Evolutionary conservation across 2,329 filamentous ascomycete species (phyloP).

Genomic region (Nemania sp.): DNA sequence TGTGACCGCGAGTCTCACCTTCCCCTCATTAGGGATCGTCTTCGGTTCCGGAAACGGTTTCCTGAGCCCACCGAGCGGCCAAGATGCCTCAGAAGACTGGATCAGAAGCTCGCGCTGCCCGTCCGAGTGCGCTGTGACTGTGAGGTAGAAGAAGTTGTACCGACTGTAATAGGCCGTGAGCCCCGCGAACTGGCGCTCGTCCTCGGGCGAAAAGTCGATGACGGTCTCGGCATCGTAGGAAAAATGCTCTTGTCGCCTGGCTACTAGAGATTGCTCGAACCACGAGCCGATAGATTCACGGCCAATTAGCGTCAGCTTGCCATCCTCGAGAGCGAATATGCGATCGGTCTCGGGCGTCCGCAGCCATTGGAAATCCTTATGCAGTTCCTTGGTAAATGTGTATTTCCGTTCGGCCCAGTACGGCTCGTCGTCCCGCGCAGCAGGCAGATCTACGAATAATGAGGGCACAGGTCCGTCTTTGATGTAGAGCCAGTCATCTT

Average conservation of each 20-base stretch:
- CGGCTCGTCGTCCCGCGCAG: constrained; percentile 47
- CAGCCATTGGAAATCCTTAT: constrained; percentile 61
- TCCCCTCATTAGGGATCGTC: constrained; percentile 56
- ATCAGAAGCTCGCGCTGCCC: constrained; percentile 62
- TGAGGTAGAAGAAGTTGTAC: constrained; percentile 67
- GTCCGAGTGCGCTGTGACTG: constrained; percentile 59
- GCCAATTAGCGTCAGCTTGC: constrained; percentile 52
- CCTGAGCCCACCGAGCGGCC: constrained; percentile 53
- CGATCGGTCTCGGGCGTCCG: constrained; percentile 58
- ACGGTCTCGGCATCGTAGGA: constrained; percentile 63
- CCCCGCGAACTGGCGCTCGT: constrained; percentile 64
- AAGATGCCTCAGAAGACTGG: constrained; percentile 59
- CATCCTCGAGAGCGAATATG: constrained; percentile 48
- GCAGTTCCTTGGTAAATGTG: constrained; percentile 49
- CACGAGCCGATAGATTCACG: constrained; percentile 59
- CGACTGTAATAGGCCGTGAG: constrained; percentile 65
- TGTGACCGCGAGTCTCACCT: constrained; percentile 54
- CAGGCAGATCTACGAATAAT: constrained; percentile 56
- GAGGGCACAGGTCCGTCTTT: constrained; percentile 61
- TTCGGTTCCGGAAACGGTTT: constrained; percentile 49
- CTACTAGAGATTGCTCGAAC: constrained; percentile 62
- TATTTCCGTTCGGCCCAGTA: constrained; percentile 57
- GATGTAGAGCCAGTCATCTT: constrained; percentile 65
- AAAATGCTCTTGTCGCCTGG: constrained; percentile 60
- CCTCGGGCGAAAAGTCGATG: constrained; percentile 55